These are phyloP conservation scores for Pouteria campechiana DNA, from an alignment of 179 eudicot genomes.

Conservation along the genomic window DNA sequence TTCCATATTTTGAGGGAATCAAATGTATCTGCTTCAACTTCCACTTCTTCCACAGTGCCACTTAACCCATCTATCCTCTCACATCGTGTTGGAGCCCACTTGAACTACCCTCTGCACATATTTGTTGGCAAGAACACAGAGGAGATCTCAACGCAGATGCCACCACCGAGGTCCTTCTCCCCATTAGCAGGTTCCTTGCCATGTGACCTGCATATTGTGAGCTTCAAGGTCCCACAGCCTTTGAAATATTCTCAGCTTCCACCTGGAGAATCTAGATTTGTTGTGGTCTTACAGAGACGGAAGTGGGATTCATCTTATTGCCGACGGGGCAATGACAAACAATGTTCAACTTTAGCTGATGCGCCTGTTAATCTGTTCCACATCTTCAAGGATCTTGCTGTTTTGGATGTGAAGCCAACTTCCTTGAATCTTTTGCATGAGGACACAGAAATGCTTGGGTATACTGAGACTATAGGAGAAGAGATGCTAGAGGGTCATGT, in stretches of 20 bases:
- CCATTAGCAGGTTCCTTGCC: conserved; percentile 71
- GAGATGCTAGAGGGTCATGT: conserved; percentile 70
- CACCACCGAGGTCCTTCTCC: conserved; percentile 58
- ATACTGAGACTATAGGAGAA: conserved; percentile 47
- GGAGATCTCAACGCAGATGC: conserved; percentile 56
- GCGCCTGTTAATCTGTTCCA: conserved; percentile 57
- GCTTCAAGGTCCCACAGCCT: conserved; percentile 83
- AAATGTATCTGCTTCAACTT: conserved; percentile 41
- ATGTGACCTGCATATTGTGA: conserved; percentile 84
- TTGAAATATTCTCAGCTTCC: conserved; percentile 54
- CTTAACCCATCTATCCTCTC: conserved; percentile 81
- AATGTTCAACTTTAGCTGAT: conserved; percentile 57
- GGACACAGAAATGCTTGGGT: conserved; percentile 79
- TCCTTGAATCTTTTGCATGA: conserved; percentile 89
- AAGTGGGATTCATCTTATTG: conserved; percentile 85
- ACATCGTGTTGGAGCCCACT: conserved; percentile 57
- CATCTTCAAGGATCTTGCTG: conserved; percentile 54
- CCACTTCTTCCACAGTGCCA: conserved; percentile 33
- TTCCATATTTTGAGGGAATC: conserved; percentile 80
- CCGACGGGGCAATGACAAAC: conserved; percentile 48
- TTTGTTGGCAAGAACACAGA: conserved; percentile 62
- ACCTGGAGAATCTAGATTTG: conserved; percentile 41
- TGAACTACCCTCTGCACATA: conserved; percentile 68
- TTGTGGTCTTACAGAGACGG: conserved; percentile 52
- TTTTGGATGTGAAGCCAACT: conserved; percentile 47